Evolutionary conservation across 192 early-diverging fungal species (phyloP), one percentile per base, ranked within the genome.

Genomic region (Entomortierella chlamydospora): DNA sequence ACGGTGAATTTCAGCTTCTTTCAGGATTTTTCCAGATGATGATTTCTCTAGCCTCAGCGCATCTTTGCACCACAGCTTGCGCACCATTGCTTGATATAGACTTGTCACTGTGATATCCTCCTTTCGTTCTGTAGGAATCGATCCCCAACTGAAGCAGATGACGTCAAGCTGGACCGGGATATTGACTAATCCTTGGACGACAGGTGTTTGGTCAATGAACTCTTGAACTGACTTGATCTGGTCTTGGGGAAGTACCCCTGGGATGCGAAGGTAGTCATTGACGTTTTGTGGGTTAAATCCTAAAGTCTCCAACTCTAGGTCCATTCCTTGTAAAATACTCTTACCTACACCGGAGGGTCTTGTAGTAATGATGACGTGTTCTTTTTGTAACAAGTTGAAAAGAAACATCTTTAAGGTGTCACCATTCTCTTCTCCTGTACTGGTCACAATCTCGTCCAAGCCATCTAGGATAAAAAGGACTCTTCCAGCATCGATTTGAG

Each of bases 131-230:
- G 28, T 34, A 1, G 49, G 57, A 59, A 69, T 41, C 37, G 55
- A 39, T 31, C 60, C 67, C 67, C 67, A 69, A 33, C 67, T 41
- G 39, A 60, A 69, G 43, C 67, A 69, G 2, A 69, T 60, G 47
- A 60, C 67, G 28, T 69, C 67, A 15, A 69, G 67, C 26, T 69
- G 67, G 2, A 69, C 57, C 2, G 67, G 67, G 39, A 60, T 69
- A 28, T 69, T 69, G 67, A 68, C 64, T 17, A 67, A 54, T 20
- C 55, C 64, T 30, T 57, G 64, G 30, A 67, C 43, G 41, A 57
- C 18, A 20, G 64, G 53, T 23, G 64, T 67, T 17, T 47, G 64
- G 9, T 47, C 37, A 33, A 67, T 67, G 47, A 67, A 67, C 39
- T 67, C 26, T 57, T 67, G 64, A 31, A 67, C 55, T 28, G 64